Percentiles rank a stretch among this genome's conserved stretches.
Evolutionary conservation across 2,329 filamentous ascomycete species (phyloP).

Genomic region (Diplodia intermedia): DNA sequence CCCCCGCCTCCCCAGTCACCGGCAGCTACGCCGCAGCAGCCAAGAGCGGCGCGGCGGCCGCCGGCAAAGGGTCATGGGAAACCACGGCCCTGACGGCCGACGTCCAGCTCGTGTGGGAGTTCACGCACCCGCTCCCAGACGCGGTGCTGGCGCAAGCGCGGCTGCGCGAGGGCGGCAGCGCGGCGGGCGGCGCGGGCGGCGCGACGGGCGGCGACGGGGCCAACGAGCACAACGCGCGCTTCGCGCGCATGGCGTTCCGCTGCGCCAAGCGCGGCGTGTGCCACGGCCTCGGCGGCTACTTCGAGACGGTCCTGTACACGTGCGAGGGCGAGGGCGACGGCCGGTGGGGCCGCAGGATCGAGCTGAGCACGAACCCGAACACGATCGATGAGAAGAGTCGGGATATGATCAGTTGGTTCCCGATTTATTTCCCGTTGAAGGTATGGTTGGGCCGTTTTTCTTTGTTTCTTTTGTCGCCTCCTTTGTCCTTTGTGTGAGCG

Average conservation of each 20-base stretch:
- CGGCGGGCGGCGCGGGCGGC: slow-evolving; percentile 72
- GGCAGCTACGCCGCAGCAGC: slow-evolving; percentile 20
- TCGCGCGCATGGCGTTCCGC: slow-evolving; percentile 78
- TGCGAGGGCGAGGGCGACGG: slow-evolving; percentile 48
- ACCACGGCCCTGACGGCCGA: slow-evolving; percentile 42
- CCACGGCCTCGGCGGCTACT: slow-evolving; percentile 92
- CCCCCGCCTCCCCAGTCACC: not conserved
- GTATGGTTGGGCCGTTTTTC: slow-evolving; percentile 56
- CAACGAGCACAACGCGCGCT: slow-evolving; percentile 91
- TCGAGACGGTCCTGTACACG: slow-evolving; percentile 92
- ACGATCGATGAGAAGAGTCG: slow-evolving; percentile 91
- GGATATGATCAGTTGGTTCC: slow-evolving; percentile 99
- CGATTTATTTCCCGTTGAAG: slow-evolving; percentile 96
- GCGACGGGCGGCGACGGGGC: slow-evolving; percentile 78
- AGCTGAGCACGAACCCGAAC: slow-evolving; percentile 91
- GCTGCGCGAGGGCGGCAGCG: slow-evolving; percentile 67
- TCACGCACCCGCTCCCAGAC: slow-evolving; percentile 74
- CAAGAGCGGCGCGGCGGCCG: not conserved
- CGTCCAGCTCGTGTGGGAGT: slow-evolving; percentile 83
- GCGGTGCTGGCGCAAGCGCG: slow-evolving; percentile 63
- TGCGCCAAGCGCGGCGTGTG: slow-evolving; percentile 80
- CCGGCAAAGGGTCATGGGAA: not conserved
- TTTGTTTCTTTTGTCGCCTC: not conserved
- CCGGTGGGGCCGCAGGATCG: slow-evolving; percentile 64
- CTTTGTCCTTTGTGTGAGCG: not conserved